Conservation (phyloP, 306 rosid genomes). For the Mucuna pruriens region DNA sequence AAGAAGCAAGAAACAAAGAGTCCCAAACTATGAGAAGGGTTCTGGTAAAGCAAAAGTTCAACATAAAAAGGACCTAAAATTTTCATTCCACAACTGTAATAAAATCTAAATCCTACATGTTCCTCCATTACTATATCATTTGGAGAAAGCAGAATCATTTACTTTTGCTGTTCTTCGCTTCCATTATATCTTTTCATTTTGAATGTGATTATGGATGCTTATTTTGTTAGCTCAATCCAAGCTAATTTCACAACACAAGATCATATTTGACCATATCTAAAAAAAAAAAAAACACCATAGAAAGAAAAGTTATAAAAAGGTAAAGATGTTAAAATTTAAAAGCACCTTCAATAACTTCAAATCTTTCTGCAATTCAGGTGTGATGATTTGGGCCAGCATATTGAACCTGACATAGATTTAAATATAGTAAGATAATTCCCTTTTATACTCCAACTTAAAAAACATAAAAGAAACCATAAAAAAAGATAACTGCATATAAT, state of each 20-base stretch:
- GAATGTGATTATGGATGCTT: too few species aligned
- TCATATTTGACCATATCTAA: not conserved
- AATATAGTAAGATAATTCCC: not conserved
- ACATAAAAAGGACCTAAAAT: too few species aligned
- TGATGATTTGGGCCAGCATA: slow-evolving; percentile 79
- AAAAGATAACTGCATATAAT: not conserved
- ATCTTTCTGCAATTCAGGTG: slow-evolving; percentile 75
- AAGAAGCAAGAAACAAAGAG: not conserved
- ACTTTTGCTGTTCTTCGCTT: too few species aligned
- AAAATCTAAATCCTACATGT: too few species aligned
- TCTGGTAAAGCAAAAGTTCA: too few species aligned
- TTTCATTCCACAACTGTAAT: too few species aligned
- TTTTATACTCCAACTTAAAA: not conserved
- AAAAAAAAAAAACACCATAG: not conserved
- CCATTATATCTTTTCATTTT: too few species aligned
- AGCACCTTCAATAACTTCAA: slow-evolving; percentile 71
- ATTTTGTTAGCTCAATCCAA: too few species aligned
- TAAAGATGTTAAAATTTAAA: not conserved
- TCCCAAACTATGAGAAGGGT: too few species aligned
- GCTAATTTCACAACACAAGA: not conserved
- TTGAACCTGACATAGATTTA: slow-evolving; percentile 63
- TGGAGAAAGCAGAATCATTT: too few species aligned
- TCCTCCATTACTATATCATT: too few species aligned
- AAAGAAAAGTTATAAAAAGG: not conserved
- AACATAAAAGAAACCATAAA: not conserved